Evolutionary conservation across 2,329 filamentous ascomycete genomes (phyloP).

Genomic region (Stachybotrys chartarum): DNA sequence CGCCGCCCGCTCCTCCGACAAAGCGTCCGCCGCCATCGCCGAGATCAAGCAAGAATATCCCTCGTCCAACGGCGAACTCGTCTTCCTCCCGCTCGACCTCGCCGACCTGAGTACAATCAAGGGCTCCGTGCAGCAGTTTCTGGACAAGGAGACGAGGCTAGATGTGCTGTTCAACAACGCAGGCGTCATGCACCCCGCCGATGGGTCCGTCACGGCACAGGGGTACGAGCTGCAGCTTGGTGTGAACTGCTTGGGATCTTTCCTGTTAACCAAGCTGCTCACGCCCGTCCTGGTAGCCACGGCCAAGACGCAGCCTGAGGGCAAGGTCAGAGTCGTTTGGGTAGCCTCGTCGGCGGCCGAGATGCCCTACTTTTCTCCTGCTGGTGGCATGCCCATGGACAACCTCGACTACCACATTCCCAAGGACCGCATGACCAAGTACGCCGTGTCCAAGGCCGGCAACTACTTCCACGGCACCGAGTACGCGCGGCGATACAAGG

Average conservation of each 20-base stretch:
- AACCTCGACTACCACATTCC: conserved; percentile 19
- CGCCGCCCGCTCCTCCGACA: conserved; percentile 39
- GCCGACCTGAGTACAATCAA: conserved; percentile 28
- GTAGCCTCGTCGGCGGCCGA: conserved; percentile 22
- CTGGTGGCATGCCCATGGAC: conserved; percentile 15
- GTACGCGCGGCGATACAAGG: conserved; percentile 17
- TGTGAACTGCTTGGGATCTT: conserved; percentile 32
- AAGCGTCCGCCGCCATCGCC: conserved; percentile 36
- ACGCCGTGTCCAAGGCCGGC: conserved; percentile 21
- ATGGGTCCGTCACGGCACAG: conserved; percentile 30
- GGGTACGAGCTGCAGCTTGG: conserved; percentile 35
- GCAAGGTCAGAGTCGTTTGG: conserved; percentile 21
- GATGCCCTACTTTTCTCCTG: conserved; percentile 8
- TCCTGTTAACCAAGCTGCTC: conserved; percentile 31
- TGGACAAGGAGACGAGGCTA: conserved; percentile 20
- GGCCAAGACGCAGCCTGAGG: conserved; percentile 21
- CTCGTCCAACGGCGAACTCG: conserved; percentile 29
- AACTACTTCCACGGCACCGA: conserved; percentile 22
- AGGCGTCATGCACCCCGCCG: conserved; percentile 32
- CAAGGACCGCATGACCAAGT: conserved; percentile 14
- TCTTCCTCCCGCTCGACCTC: conserved; percentile 39
- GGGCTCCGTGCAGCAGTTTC: conserved; percentile 21
- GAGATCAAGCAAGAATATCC: conserved; percentile 29
- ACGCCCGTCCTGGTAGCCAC: conserved; percentile 27
- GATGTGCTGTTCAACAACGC: conserved; percentile 39